Base-by-base conservation (phyloP, 1,139 yeast genomes). In the Saccharomycopsis phalli region DNA sequence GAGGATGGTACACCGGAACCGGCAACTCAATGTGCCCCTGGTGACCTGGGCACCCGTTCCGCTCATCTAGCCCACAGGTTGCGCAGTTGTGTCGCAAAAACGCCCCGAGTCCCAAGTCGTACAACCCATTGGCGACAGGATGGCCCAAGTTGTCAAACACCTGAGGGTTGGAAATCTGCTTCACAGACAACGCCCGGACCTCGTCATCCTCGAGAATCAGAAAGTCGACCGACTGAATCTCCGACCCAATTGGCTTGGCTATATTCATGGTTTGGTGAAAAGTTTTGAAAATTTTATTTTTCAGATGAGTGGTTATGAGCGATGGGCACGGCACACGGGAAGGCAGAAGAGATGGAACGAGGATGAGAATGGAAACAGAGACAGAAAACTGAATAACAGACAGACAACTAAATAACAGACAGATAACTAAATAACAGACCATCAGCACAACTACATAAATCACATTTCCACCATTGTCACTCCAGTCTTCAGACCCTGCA, bases 1-100 rank as follows among this genome's bases (percentile, higher is more conserved):
- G 65, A 14, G 98, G 97, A 58, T 87, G 91, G 66, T 87, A 93
- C 36, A 86, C 94, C 4, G 97, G 95, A 31, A 86, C 81, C 7
- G 98, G 98, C 51, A 93, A 71, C 59, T 91, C 96, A 47, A 93
- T 87, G 61, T 93, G 98, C 46, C 99, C 99, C 63, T 86, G 87
- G 61, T 93, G 99, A 29, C 99, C 99, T 2, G 97, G 96, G 65
- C 99, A 93, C 55, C 76, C 81, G 29, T 33, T 37, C 56, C 83
- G 77, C 53, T 91, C 97, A 58, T 87, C 95, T 49, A 91, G 68
- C 21, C 97, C 96, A 73, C 99, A 93, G 2, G 98, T 91, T 22
- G 93, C 71, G 73, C 99, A 88, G 50, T 83, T 68, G 58, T 88
- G 84, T 58, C 81, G 71, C 49, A 86, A 68, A 56, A 87, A 91